Evolutionary conservation across 768 basidiomycete species (phyloP).

Genomic region (Cystobasidium tubakii): DNA sequence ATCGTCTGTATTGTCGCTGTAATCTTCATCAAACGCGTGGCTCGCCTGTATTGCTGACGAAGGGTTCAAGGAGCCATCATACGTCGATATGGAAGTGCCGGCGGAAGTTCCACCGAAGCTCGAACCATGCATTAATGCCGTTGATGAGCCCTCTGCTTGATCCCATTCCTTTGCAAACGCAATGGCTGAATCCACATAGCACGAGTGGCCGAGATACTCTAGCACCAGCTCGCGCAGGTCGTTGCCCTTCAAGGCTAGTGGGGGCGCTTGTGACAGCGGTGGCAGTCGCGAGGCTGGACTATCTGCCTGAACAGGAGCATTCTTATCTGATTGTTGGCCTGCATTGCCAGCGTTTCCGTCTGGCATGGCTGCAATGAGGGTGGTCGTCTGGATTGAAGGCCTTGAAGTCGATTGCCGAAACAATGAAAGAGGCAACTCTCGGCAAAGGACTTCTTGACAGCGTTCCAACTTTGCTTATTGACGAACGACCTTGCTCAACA

Average conservation of each 20-base stretch:
- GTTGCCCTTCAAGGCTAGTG: background rate
- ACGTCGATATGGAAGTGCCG: background rate
- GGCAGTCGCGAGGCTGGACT: background rate
- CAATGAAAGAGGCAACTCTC: too few species aligned
- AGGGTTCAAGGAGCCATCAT: background rate
- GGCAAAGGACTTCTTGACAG: too few species aligned
- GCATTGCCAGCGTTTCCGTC: background rate
- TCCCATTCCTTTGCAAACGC: conserved; percentile 27
- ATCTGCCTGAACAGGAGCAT: background rate
- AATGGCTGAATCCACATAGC: conserved; percentile 21
- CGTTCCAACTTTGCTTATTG: too few species aligned
- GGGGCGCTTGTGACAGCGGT: conserved; percentile 8
- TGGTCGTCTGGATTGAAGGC: background rate
- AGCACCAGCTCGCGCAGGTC: conserved; percentile 23
- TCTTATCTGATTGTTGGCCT: background rate
- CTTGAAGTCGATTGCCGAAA: too few species aligned
- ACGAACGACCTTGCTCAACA: too few species aligned
- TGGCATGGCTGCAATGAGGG: conserved; percentile 4
- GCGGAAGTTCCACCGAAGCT: background rate
- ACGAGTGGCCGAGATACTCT: conserved; percentile 20
- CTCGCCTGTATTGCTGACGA: background rate
- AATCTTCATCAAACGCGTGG: background rate
- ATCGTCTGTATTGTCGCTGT: background rate
- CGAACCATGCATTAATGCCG: background rate
- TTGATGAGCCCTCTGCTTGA: background rate